Evolutionary conservation across 2,329 filamentous ascomycete genomes (phyloP).

Genomic region (Didymella lethalis): DNA sequence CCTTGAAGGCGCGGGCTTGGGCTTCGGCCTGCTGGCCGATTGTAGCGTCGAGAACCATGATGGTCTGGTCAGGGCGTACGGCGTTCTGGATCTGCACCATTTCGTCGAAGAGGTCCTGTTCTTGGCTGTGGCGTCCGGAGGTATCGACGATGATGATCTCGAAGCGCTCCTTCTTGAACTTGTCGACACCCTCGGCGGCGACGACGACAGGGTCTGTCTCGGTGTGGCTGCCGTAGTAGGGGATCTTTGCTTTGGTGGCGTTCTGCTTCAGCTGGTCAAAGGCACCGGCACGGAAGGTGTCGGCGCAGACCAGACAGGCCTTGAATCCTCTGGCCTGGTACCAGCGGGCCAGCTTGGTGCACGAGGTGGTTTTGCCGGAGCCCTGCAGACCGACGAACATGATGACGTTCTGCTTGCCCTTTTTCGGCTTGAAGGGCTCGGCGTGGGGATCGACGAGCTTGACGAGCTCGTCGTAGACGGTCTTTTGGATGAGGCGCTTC

Average conservation of each 20-base stretch:
- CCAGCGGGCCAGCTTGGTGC: slow-evolving; percentile 94
- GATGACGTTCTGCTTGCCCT: slow-evolving; percentile 94
- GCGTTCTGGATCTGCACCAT: slow-evolving; percentile 97
- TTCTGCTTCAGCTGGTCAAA: slow-evolving; percentile 99
- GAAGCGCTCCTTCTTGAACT: slow-evolving; percentile 98
- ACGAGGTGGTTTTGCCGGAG: slow-evolving; percentile 97
- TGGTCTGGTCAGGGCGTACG: slow-evolving; percentile 91
- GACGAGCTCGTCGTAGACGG: slow-evolving; percentile 96
- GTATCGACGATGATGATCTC: slow-evolving; percentile 99
- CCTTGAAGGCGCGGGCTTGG: slow-evolving; percentile 96
- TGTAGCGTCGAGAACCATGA: slow-evolving; percentile 96
- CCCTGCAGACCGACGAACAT: slow-evolving; percentile 99
- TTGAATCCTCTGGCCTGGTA: slow-evolving; percentile 95
- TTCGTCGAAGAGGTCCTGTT: slow-evolving; percentile 93
- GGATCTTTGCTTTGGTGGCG: slow-evolving; percentile 97
- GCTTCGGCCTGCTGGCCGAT: slow-evolving; percentile 96
- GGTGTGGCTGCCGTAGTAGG: slow-evolving; percentile 95
- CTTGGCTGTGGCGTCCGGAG: slow-evolving; percentile 91
- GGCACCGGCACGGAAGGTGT: slow-evolving; percentile 97
- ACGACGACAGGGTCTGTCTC: slow-evolving; percentile 96
- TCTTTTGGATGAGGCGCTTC: slow-evolving; percentile 96
- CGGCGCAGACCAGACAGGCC: slow-evolving; percentile 92
- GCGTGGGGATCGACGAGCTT: slow-evolving; percentile 94
- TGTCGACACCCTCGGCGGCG: slow-evolving; percentile 92
- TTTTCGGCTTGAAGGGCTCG: slow-evolving; percentile 95